Conservation (phyloP, 345 rosid species). For the Geranium rotundifolium region DNA sequence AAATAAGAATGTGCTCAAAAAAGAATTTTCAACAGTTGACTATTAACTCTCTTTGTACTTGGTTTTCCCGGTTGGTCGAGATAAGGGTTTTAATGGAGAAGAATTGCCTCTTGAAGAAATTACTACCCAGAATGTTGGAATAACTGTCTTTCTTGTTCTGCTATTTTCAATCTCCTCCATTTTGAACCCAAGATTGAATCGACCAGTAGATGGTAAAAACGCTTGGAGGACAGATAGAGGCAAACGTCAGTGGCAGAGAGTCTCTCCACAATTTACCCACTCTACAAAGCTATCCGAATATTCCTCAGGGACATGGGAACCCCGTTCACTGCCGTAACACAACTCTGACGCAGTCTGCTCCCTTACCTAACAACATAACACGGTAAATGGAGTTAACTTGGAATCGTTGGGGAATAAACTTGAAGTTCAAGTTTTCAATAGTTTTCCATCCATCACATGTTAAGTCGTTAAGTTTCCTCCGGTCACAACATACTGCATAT, state of each 20-base stretch:
- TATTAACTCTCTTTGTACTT: slow-evolving; percentile 37
- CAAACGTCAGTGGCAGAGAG: slow-evolving; percentile 52
- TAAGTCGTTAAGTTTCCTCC: too few relatives aligned
- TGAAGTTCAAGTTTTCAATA: background rate
- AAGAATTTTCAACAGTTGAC: slow-evolving; percentile 23
- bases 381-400: background rate
- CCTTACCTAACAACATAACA: slow-evolving; percentile 36
- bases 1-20: slow-evolving; percentile 24
- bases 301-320: slow-evolving; percentile 35
- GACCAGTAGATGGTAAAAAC: background rate
- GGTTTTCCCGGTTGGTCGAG: slow-evolving; percentile 12
- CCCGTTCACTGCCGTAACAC: slow-evolving; percentile 16
- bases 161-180: slow-evolving; percentile 4
- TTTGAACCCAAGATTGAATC: background rate
- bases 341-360: slow-evolving; percentile 40
- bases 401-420: too few relatives aligned
- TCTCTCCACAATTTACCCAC: slow-evolving; percentile 75
- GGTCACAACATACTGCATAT: too few relatives aligned
- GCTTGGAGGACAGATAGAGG: background rate
- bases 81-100: slow-evolving; percentile 7
- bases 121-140: background rate
- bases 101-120: background rate
- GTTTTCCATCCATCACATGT: too few relatives aligned
- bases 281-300: slow-evolving; percentile 61
- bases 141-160: background rate